These are phyloP conservation scores for Aspergillus vadensis DNA, from an alignment of 2,329 filamentous ascomycete genomes.

Conservation along the genomic window DNA sequence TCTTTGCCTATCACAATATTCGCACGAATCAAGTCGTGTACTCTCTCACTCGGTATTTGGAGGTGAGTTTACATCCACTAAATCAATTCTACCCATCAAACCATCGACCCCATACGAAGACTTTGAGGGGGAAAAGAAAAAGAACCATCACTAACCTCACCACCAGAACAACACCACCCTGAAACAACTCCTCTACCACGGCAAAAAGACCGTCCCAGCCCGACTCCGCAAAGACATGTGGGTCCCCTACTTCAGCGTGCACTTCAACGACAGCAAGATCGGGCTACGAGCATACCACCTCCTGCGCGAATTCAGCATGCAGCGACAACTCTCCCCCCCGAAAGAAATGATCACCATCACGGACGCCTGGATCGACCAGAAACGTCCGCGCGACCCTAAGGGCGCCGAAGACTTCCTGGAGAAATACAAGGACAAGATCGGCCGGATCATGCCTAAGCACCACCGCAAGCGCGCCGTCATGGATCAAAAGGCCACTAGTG, in stretches of 20 bases:
- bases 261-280: conserved; percentile 53
- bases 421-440: conserved; percentile 44
- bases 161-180: conserved; percentile 54
- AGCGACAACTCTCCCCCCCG: conserved; percentile 58
- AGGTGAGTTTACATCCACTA: conserved; percentile 45
- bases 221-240: conserved; percentile 64
- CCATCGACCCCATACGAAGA: background rate
- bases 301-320: conserved; percentile 61
- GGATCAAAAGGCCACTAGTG: conserved; percentile 65
- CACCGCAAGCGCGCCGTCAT: conserved; percentile 57
- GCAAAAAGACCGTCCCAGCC: conserved; percentile 64
- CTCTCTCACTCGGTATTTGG: conserved; percentile 58
- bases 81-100: background rate
- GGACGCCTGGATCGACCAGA: conserved; percentile 45
- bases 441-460: conserved; percentile 50
- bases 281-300: conserved; percentile 60
- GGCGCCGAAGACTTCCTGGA: conserved; percentile 46
- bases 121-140: background rate
- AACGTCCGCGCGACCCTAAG: conserved; percentile 40
- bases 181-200: conserved; percentile 62
- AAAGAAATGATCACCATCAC: conserved; percentile 47
- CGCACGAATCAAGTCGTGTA: conserved; percentile 67
- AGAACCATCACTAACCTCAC: conserved; percentile 13
- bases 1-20: conserved; percentile 64
- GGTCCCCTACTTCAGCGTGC: conserved; percentile 61